Base-by-base conservation (phyloP, 2,329 filamentous ascomycete species). In the Neonectria neomacrospora region DNA sequence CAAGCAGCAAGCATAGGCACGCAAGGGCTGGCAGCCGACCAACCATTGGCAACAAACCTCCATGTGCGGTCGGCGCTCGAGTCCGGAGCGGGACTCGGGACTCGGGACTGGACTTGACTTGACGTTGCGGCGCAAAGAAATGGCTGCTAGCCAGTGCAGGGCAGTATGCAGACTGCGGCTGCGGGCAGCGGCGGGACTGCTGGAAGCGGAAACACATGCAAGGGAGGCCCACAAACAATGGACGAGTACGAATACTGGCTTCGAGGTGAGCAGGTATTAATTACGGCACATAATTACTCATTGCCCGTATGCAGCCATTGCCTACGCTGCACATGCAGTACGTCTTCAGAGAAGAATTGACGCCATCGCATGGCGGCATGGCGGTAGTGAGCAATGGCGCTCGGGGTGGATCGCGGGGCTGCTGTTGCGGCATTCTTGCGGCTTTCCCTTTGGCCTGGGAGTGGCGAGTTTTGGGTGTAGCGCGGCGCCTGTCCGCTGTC, bases 311-410 rank as follows among this genome's bases (percentile, higher is more conserved):
- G 12, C 32, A 34, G 32, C 23, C 7, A 26, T 26, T 34, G 16
- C 6, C 8, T 37, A 14, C 14, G 14, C 14, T n/a, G 14, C 16
- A 3, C 12, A 16, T 14, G 14, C 14, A 34, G 14, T 20, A 20
- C 37, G n/a, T 20, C 34, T 37, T 37, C 14, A n/a, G 51, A 37
- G 12, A 26, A 7, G 16, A 23, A 65, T 67, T 73, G 71, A 73
- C 71, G 71, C 71, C 71, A 73, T 73, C 63, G 68, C 54, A 65
- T 69, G 68, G 67, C 60, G 63, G 67, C 71, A 73, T 73, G 71
- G 63, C 72, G 69, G 69, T 65, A 73, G 70, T 63, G 61, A 64
- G 55, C 52, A 54, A 54, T 70, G 61, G 68, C 63, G 26, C 23
- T 47, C 9, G 41, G 23, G 10, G 54, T 56, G 54, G 54, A 47